Base-by-base conservation (phyloP, 2,329 filamentous ascomycete species). In the Aspergillus chevalieri region DNA sequence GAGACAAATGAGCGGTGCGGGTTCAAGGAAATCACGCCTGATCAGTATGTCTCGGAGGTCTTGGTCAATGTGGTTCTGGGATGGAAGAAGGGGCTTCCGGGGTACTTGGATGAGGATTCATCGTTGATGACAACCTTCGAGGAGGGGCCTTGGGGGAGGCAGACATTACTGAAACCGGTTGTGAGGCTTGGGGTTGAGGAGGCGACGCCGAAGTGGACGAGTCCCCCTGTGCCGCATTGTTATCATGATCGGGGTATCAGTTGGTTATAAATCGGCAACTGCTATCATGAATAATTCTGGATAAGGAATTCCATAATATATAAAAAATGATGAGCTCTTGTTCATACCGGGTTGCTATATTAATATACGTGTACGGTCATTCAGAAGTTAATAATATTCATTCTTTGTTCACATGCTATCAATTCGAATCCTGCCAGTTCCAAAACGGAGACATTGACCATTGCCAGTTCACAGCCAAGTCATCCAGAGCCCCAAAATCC, bases 1-100 rank as follows among this genome's bases (percentile, higher is more conserved):
- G 44, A 51, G 42, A 54, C 47, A 2, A 47, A 41, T 6, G 28
- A 55, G 17, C 45, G 43, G 3, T 63, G 54, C 44, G 43, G 50
- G 19, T 57, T 42, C 33, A 41, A 17, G 19, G 51, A 26, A 1
- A 48, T 42, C n/a, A 56, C 42, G 7, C 54, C 53, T 5, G 56
- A 60, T 7, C 55, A 61, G 15, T 63, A 53, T 46, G 61, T 63
- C 12, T 48, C 51, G 7, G 62, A 64, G 39, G 52, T 64, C 17
- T 45, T 64, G 36, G n/a, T 59, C 8, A 43, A 51, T n/a, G 61
- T 62, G 15, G 44, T 64, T 19, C 48, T 59, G 47, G 58, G 57
- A 8, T 64, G 61, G 61, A 57, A 57, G 42, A 47, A 43, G 24
- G 55, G 36, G 1, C 44, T 51, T 4, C 52, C 52, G 1, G 39